phyloP scores from a whole-genome alignment of 768 basidiomycete genomes.

The Termitomyces sp. region DNA sequence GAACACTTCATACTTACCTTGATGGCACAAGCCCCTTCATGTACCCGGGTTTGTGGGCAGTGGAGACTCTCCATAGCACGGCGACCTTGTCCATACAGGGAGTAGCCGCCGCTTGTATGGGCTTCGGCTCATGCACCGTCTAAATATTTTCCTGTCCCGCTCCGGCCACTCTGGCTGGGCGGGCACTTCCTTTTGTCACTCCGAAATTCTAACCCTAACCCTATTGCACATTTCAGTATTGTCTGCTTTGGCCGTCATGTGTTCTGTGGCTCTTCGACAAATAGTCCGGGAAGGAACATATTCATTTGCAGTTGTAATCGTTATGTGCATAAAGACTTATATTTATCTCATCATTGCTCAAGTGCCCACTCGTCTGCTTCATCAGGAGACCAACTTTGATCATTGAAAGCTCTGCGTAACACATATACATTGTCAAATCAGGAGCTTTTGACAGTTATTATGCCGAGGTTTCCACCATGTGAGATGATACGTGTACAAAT shows the following conservation, averaged over 20 bases:
- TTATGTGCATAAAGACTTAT: background rate
- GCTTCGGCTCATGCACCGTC: constrained; percentile 61
- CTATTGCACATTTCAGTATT: background rate
- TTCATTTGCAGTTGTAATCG: background rate
- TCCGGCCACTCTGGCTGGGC: constrained; percentile 44
- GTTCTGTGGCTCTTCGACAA: too few species aligned
- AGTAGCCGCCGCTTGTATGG: constrained; percentile 44
- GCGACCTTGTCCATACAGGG: constrained; percentile 66
- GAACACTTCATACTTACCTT: constrained; percentile 52
- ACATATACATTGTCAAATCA: background rate
- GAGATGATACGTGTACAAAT: background rate
- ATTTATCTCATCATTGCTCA: background rate
- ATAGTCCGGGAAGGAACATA: too few species aligned
- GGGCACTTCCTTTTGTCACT: constrained; percentile 28
- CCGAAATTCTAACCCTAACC: constrained; percentile 42
- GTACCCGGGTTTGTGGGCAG: constrained; percentile 49
- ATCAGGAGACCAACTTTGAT: background rate
- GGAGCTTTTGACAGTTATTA: background rate
- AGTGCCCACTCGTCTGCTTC: background rate
- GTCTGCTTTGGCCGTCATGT: too few species aligned
- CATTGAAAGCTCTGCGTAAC: background rate
- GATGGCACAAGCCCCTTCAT: constrained; percentile 55
- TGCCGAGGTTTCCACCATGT: background rate
- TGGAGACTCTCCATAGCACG: constrained; percentile 60
- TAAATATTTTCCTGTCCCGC: constrained; percentile 58